phyloP scores from a whole-genome alignment of 225 moss, liverwort and hornwort species.

The Marchantia paleacea region DNA sequence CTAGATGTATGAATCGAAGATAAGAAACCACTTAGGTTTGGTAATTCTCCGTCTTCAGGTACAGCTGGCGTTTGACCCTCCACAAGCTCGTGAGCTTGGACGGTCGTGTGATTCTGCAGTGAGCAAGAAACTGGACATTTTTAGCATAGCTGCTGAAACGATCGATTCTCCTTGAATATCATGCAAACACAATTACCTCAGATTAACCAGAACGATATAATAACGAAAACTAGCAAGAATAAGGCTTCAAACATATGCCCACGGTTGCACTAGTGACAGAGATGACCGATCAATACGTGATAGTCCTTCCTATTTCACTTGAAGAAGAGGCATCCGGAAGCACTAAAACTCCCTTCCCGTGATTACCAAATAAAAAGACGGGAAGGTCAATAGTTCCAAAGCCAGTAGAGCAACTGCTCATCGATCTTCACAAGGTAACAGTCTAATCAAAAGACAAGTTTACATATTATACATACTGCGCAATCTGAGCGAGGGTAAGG shows the following conservation, averaged over 20 bases:
- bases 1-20: constrained; percentile 10
- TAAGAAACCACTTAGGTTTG: constrained; percentile 5
- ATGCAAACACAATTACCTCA: not conserved
- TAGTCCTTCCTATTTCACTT: too few species aligned
- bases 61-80: constrained; percentile 28
- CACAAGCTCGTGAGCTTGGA: constrained; percentile 2
- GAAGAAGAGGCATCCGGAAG: too few species aligned
- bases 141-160: not conserved
- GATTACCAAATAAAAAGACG: not conserved
- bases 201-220: too few species aligned
- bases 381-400: not conserved
- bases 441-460: not conserved
- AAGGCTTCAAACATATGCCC: too few species aligned
- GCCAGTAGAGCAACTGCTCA: not conserved
- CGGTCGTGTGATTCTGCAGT: constrained; percentile 29
- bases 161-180: not conserved
- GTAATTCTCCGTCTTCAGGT: constrained; percentile 8
- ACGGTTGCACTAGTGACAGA: not conserved
- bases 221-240: too few species aligned
- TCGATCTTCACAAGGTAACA: not conserved
- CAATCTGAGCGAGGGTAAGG: not conserved
- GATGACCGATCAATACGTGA: too few species aligned
- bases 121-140: not conserved
- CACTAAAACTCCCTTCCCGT: too few species aligned
- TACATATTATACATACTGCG: not conserved